A percentile compares a stretch with the other conserved stretches of the same genome.
phyloP scores from a whole-genome alignment of 1,284 basidiomycete species.

The Puccinia novopanici region DNA sequence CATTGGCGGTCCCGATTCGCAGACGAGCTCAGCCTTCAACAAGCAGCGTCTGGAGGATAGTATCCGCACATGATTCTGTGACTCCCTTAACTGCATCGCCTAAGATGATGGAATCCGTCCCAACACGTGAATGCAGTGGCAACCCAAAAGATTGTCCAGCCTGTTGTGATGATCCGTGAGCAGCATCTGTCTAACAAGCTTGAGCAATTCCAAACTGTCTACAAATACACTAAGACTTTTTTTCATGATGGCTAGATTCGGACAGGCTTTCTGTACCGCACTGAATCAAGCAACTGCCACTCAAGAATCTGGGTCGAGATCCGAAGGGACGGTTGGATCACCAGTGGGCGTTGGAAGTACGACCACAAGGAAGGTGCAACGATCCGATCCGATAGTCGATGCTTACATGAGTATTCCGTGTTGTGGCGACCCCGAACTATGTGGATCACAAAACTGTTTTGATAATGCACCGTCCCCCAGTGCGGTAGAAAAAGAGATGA shows the following conservation, averaged over 20 bases:
- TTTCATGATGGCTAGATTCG: conserved; percentile 21
- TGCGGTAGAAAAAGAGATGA: conserved; percentile 44
- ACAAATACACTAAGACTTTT: not conserved
- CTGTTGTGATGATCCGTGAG: conserved; percentile 46
- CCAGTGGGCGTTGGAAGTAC: not conserved
- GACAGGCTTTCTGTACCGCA: conserved; percentile 48
- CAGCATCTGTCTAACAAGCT: not conserved
- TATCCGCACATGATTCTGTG: not conserved
- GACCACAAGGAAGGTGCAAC: conserved; percentile 2
- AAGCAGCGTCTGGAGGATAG: conserved; percentile 31
- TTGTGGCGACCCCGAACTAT: conserved; percentile 55
- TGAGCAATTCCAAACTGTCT: not conserved
- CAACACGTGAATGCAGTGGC: conserved; percentile 37
- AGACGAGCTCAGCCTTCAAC: conserved; percentile 37
- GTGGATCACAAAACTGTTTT: conserved; percentile 54
- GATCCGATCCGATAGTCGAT: conserved; percentile 48
- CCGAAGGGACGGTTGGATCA: not conserved
- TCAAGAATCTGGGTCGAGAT: conserved; percentile 5
- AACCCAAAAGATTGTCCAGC: conserved; percentile 48
- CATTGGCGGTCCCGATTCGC: conserved; percentile 33
- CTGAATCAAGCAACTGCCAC: conserved; percentile 30
- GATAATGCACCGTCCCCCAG: conserved; percentile 51
- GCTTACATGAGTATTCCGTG: conserved; percentile 55
- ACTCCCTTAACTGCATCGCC: not conserved
- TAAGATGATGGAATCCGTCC: conserved; percentile 22